Percentiles rank a stretch among this genome's conserved stretches.
Conservation (phyloP, 331 rosid species). For the Erythrophleum ivorense region DNA sequence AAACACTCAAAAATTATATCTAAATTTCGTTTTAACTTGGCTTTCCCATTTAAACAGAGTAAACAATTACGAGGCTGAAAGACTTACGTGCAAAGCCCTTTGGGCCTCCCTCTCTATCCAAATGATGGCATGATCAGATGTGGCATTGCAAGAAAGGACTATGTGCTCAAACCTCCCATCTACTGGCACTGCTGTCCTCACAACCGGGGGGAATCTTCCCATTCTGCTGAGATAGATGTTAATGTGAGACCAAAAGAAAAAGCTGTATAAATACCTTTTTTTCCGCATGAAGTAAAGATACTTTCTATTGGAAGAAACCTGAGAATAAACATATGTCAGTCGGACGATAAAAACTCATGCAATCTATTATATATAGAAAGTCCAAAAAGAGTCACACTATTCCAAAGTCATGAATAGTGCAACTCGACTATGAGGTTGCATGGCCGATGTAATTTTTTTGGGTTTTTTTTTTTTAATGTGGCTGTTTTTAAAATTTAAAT, state of each 20-base stretch:
- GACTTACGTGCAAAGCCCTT: slow-evolving; percentile 78
- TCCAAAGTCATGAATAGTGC: too few relatives aligned
- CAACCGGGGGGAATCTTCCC: slow-evolving; percentile 89
- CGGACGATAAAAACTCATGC: background rate
- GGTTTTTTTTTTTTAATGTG: too few relatives aligned
- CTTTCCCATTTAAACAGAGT: slow-evolving; percentile 13
- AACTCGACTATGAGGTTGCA: too few relatives aligned
- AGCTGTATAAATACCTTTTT: background rate
- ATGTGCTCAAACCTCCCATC: slow-evolving; percentile 96
- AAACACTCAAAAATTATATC: background rate
- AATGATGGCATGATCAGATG: slow-evolving; percentile 89
- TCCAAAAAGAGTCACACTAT: too few relatives aligned
- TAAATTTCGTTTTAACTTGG: background rate
- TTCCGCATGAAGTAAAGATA: background rate
- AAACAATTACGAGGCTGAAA: slow-evolving; percentile 18
- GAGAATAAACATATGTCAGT: background rate
- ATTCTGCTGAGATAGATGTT: slow-evolving; percentile 52
- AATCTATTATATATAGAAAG: too few relatives aligned
- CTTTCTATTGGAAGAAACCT: slow-evolving; percentile 27
- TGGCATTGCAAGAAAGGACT: slow-evolving; percentile 92
- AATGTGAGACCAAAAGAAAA: slow-evolving; percentile 23
- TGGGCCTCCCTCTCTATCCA: slow-evolving; percentile 95
- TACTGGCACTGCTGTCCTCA: slow-evolving; percentile 91
- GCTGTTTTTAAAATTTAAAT: too few relatives aligned
- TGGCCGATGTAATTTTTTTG: too few relatives aligned